Conservation (phyloP, 129 eudicot genomes). For the Helianthus tuberosus region DNA sequence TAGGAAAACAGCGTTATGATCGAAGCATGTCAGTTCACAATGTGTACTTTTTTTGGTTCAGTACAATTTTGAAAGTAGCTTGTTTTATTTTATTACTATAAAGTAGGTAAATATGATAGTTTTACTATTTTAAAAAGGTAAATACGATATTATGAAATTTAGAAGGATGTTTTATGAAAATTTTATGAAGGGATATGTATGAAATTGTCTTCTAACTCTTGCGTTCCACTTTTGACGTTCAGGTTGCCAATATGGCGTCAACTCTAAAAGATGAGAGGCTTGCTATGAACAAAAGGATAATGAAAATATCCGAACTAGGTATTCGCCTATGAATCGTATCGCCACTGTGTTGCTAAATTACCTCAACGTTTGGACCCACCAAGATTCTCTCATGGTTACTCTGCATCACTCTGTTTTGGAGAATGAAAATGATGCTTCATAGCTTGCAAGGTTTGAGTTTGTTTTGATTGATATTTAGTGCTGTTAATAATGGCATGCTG, state of each 20-base stretch:
- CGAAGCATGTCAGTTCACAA: background rate
- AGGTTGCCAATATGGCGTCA: constrained; percentile 95
- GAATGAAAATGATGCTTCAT: constrained; percentile 20
- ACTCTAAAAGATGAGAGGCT: constrained; percentile 56
- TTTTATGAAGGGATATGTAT: background rate
- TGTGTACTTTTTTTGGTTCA: background rate
- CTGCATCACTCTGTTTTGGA: constrained; percentile 10
- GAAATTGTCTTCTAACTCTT: constrained; percentile 1
- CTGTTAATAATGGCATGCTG: constrained; percentile 30
- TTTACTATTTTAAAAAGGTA: background rate
- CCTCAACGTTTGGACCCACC: constrained; percentile 4
- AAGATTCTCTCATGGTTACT: constrained; percentile 2
- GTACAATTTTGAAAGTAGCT: background rate
- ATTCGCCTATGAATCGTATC: constrained; percentile 47
- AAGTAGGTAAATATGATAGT: background rate
- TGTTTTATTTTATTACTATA: background rate
- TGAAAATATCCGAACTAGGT: constrained; percentile 81
- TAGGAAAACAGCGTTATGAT: background rate
- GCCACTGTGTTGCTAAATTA: constrained; percentile 6
- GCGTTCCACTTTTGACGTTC: constrained; percentile 17
- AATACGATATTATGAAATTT: background rate
- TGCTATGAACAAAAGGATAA: constrained; percentile 54
- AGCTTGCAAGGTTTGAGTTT: constrained; percentile 14
- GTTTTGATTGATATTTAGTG: constrained; percentile 1
- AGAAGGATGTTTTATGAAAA: background rate